Conservation (phyloP, 2,329 filamentous ascomycete genomes). For the Colletotrichum scovillei region DNA sequence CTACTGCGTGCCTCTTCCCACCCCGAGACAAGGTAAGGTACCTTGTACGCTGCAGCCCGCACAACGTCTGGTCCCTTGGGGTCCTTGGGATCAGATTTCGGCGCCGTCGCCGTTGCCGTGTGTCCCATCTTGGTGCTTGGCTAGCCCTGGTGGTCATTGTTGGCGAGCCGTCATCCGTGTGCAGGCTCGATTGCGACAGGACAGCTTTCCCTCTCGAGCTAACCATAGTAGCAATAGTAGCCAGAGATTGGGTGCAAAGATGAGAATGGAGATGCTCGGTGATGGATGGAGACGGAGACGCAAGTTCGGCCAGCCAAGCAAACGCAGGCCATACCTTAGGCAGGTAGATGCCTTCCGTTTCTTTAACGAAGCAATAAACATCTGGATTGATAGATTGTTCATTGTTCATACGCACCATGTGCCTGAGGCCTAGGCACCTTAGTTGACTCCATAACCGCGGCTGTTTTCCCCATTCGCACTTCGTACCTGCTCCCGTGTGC, state of each 20-base stretch:
- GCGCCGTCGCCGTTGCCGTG: conserved; percentile 18
- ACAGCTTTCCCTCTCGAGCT: not conserved
- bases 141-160: not conserved
- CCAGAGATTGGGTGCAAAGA: not conserved
- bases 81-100: not conserved
- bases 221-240: too few relatives aligned
- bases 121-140: conserved; percentile 14
- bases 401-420: not conserved
- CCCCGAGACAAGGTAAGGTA: too few relatives aligned
- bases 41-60: not conserved
- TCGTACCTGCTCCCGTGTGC: not conserved
- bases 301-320: not conserved
- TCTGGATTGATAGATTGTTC: not conserved
- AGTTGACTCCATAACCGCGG: not conserved
- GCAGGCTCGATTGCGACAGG: not conserved
- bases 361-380: not conserved
- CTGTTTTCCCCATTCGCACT: not conserved
- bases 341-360: not conserved
- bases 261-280: not conserved
- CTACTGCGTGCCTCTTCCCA: not conserved
- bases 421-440: not conserved
- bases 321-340: too few relatives aligned
- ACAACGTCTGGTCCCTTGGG: not conserved
- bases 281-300: not conserved
- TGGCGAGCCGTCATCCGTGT: not conserved